phyloP scores from a whole-genome alignment of 352 stramenopile genomes.

The Phytophthora parvispora region DNA sequence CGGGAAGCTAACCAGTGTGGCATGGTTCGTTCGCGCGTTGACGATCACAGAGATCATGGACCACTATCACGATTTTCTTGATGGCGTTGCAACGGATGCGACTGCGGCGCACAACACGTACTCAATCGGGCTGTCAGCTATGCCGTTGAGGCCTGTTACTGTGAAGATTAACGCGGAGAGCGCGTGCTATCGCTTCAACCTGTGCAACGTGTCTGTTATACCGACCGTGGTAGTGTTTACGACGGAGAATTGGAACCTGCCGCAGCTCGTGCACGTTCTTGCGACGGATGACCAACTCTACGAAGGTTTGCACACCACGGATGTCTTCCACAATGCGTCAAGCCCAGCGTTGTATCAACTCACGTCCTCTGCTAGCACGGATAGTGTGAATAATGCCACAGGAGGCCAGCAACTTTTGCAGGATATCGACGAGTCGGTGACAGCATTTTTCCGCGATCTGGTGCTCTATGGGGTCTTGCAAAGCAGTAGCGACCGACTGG shows the following conservation, averaged over 20 bases:
- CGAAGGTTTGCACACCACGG: slow-evolving; percentile 50
- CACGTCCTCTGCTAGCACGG: slow-evolving; percentile 34
- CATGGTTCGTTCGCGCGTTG: slow-evolving; percentile 66
- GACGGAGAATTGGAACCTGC: slow-evolving; percentile 53
- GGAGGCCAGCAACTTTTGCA: slow-evolving; percentile 11
- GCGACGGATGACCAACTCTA: slow-evolving; percentile 72
- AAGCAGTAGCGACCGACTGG: neutral
- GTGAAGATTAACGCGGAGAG: slow-evolving; percentile 61
- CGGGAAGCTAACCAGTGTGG: slow-evolving; percentile 52
- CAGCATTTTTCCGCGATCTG: slow-evolving; percentile 40
- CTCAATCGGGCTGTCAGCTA: slow-evolving; percentile 50
- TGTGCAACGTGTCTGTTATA: slow-evolving; percentile 70
- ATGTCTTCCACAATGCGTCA: slow-evolving; percentile 36
- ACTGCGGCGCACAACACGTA: slow-evolving; percentile 65
- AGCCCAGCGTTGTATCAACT: slow-evolving; percentile 47
- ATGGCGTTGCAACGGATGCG: slow-evolving; percentile 17
- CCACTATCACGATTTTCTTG: slow-evolving; percentile 77
- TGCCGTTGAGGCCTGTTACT: slow-evolving; percentile 55
- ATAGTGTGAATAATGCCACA: slow-evolving; percentile 17
- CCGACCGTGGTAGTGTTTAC: slow-evolving; percentile 53
- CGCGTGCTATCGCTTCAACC: slow-evolving; percentile 76
- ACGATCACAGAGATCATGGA: slow-evolving; percentile 53
- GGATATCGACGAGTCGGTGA: slow-evolving; percentile 20
- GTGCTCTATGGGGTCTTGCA: slow-evolving; percentile 24
- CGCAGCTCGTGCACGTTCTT: slow-evolving; percentile 52